Base-by-base conservation (phyloP, 305 asterid genomes). In the Fraxinus sp. region DNA sequence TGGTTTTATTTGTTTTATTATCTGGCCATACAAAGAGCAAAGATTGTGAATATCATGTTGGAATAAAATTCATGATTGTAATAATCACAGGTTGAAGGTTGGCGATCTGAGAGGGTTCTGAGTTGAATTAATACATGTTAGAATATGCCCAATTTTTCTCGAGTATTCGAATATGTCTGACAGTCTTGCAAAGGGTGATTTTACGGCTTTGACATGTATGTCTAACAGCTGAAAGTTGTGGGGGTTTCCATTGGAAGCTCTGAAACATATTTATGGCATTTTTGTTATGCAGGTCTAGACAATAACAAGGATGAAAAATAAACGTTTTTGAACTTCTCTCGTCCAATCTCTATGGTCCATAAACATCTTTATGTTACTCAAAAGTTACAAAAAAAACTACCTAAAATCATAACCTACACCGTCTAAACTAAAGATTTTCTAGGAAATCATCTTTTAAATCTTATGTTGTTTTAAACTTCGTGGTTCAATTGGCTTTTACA, bases 11-110 rank as follows among this genome's bases (percentile, higher is more conserved):
- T 81, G 81, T 22, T 68, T 39, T 77, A 6, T 66, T 28, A 36
- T 62, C 71, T 68, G 74, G 77, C 72, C 66, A 46, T 74, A 37
- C 22, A 77, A 73, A 86, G 75, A 64, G 59, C 33, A 71, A 39
- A 78, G 64, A 62, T 4, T 16, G 66, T 52, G 11, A 43, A 77
- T 43, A 43, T 43, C 13, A 13, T 43, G 77, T 37, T 52, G 35
- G 26, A 18, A 41, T 30, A n/a, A 46, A 36, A 57, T 62, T 7
- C 37, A 35, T 3, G 36, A 9, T 80, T 66, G 62, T 43, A 32
- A 49, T 22, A 73, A 80, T 62, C 66, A 52, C 13, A 52, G 80
- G 79, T 83, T 32, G 28, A 72, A 79, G 24, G 32, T 78, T 78
- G 52, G 79, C 6, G 22, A 57, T 26, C 59, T n/a, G 41, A 46